Evolutionary conservation across 495 filamentous ascomycete genomes (phyloP), one percentile per base, ranked within the genome.

Genomic region (Sphaerosporella brunnea): DNA sequence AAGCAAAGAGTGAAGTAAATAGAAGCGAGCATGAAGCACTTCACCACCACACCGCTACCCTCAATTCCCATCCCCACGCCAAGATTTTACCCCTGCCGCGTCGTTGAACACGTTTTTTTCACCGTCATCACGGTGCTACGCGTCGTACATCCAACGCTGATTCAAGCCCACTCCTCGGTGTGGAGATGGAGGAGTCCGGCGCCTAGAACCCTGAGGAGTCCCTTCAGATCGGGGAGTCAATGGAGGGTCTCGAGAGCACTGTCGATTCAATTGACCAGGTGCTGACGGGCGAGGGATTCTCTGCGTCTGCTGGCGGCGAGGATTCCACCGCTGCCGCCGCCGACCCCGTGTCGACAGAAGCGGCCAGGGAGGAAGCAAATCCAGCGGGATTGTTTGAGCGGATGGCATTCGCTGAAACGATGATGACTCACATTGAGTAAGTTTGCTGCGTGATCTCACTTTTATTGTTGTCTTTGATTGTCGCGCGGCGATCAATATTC

Each of bases 371-470:
- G 5, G 36, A 7, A 16, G 36, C 7, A 16, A 15, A 15, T 5
- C 39, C 5, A 24, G 39, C 4, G 8, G 42, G 30, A 2, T 47
- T 41, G 8, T 38, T 16, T 0, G 51, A 38, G 19, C 26, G 8
- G 24, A 25, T 25, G 18, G 37, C 18, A 18, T 34, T 28, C 2
- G 38, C n/a, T 26, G 24, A 28, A 15, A 55, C 51, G 53, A 50
- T 52, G 19, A 36, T 53, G 21, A 58, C 61, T 0, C 63, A 63
- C 39, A 32, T 60, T 25, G 60, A 63, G 62, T 64, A 35, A 55
- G 62, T 57, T 8, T 30, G 9, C 13, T 36, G 42, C 47, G 51
- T 39, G 5, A 7, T 39, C 19, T 21, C n/a, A n/a, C 30, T n/a
- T 34, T 8, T 8, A 34, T n/a, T 34, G n/a, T n/a, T n/a, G 8